Percentiles rank a stretch among this genome's conserved stretches.
Conservation (phyloP, 805 yeast species). For the Saturnispora hagleri region DNA sequence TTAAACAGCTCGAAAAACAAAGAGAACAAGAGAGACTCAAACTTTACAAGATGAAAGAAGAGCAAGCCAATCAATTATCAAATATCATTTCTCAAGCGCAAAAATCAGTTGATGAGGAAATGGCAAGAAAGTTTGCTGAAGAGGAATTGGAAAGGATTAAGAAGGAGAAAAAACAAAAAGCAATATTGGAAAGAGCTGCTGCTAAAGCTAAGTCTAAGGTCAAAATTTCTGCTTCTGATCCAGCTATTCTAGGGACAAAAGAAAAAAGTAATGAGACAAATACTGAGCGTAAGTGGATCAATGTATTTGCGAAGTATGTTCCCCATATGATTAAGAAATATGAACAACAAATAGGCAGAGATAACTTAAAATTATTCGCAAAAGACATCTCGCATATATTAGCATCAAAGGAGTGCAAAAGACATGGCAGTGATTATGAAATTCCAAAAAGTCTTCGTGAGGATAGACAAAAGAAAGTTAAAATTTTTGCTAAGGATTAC, state of each 20-base stretch:
- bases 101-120: constrained; percentile 18
- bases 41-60: constrained; percentile 20
- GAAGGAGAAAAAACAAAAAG: constrained; percentile 18
- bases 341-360: constrained; percentile 60
- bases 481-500: constrained; percentile 49
- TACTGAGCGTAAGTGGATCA: constrained; percentile 30
- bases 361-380: constrained; percentile 66
- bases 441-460: constrained; percentile 51
- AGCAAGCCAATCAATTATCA: constrained; percentile 19
- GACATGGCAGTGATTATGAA: constrained; percentile 26
- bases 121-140: constrained; percentile 4
- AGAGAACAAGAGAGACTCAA: constrained; percentile 26
- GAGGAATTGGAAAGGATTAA: constrained; percentile 2
- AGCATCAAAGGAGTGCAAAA: constrained; percentile 57
- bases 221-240: not conserved
- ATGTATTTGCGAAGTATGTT: constrained; percentile 57
- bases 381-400: constrained; percentile 64
- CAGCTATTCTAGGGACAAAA: not conserved
- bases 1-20: constrained; percentile 29
- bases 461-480: constrained; percentile 63
- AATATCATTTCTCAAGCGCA: constrained; percentile 22
- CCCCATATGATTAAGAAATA: constrained; percentile 71
- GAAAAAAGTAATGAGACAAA: not conserved
- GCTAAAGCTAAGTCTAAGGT: constrained; percentile 12
- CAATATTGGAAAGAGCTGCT: constrained; percentile 24